These are phyloP conservation scores for Cryptosporidium ubiquitum DNA, from an alignment of 169 alveolate species.

Conservation along the genomic window DNA sequence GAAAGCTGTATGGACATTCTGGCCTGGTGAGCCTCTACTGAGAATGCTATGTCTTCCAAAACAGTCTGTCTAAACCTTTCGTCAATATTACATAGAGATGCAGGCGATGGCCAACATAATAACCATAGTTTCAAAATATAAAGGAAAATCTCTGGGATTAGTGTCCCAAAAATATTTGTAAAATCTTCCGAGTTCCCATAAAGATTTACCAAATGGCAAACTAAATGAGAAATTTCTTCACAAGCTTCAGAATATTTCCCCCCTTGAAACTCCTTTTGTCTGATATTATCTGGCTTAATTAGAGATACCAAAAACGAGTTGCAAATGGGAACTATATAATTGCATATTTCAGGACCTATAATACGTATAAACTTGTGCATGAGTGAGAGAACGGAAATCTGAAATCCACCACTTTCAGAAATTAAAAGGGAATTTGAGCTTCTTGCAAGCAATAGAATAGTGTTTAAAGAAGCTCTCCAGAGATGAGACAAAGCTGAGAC, in stretches of 20 bases:
- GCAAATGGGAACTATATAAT: conserved; percentile 24
- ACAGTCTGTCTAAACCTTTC: neutral
- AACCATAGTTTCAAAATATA: conserved; percentile 40
- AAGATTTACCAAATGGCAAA: conserved; percentile 31
- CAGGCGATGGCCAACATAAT: conserved; percentile 52
- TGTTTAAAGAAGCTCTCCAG: conserved; percentile 43
- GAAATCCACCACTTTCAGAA: neutral
- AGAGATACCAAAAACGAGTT: conserved; percentile 31
- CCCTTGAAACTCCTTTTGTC: neutral
- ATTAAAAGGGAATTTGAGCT: neutral
- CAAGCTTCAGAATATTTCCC: conserved; percentile 21
- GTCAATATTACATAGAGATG: neutral
- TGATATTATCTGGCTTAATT: neutral
- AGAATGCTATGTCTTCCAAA: conserved; percentile 7
- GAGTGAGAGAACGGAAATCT: conserved; percentile 31
- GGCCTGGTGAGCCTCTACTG: conserved; percentile 32
- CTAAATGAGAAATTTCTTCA: conserved; percentile 41
- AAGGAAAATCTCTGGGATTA: conserved; percentile 2
- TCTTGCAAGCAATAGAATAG: neutral
- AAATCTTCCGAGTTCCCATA: conserved; percentile 6
- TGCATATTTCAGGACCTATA: conserved; percentile 49
- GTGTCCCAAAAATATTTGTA: neutral
- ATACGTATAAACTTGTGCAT: conserved; percentile 34
- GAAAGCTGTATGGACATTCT: conserved; percentile 23
- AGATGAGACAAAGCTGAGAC: conserved; percentile 7